Evolutionary conservation across 2,329 filamentous ascomycete species (phyloP).

Genomic region (Microascus cirrosus): DNA sequence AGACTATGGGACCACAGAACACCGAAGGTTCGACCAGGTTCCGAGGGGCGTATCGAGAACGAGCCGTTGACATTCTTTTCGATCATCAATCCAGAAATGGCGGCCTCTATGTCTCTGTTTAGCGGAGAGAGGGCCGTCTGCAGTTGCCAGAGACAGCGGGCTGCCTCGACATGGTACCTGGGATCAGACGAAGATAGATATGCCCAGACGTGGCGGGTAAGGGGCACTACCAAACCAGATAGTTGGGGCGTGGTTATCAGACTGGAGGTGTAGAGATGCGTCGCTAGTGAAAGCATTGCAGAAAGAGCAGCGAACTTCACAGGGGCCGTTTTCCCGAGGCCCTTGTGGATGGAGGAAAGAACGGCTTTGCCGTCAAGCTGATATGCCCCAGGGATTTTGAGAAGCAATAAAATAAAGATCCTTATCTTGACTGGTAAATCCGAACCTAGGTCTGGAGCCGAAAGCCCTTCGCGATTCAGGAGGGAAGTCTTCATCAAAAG

Average conservation of each 20-base stretch:
- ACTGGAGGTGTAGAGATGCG: conserved; percentile 41
- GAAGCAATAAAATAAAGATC: conserved; percentile 45
- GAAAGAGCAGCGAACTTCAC: conserved; percentile 45
- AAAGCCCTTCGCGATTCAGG: conserved; percentile 36
- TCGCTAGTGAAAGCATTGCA: conserved; percentile 45
- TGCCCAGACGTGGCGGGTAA: conserved; percentile 67
- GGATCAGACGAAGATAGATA: conserved; percentile 73
- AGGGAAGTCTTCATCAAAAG: conserved; percentile 49
- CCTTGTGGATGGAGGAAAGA: conserved; percentile 37
- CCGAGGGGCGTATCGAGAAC: conserved; percentile 37
- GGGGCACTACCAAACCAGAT: conserved; percentile 50
- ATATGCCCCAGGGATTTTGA: conserved; percentile 36
- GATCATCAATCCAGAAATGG: conserved; percentile 60
- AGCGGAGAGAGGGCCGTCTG: conserved; percentile 58
- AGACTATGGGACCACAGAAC: conserved; percentile 75
- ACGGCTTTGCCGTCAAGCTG: conserved; percentile 32
- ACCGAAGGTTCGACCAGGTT: conserved; percentile 58
- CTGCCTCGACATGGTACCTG: conserved; percentile 90
- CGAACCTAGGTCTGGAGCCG: conserved; percentile 24
- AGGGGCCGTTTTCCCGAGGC: conserved; percentile 24
- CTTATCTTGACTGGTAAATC: conserved; percentile 47
- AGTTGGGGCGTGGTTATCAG: conserved; percentile 41
- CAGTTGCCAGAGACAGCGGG: conserved; percentile 75
- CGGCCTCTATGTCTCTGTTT: conserved; percentile 69
- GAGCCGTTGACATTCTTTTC: conserved; percentile 34